Evolutionary conservation across 2,329 filamentous ascomycete genomes (phyloP).

Genomic region (Alternaria sp.): DNA sequence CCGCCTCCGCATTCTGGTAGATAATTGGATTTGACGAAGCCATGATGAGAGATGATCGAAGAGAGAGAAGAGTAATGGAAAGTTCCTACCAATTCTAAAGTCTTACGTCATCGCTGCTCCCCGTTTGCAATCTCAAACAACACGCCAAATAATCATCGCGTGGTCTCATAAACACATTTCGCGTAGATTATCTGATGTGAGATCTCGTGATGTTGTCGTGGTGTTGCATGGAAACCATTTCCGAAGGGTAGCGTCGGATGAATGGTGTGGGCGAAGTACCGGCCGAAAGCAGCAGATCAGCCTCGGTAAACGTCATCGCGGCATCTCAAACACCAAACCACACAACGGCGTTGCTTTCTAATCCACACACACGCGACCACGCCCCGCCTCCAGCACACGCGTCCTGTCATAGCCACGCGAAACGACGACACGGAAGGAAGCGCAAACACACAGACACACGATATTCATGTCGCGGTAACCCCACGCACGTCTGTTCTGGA

Average conservation of each 20-base stretch:
- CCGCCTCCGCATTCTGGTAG: conserved; percentile 59
- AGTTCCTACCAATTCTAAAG: neutral
- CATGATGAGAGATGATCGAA: neutral
- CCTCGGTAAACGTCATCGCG: conserved; percentile 18
- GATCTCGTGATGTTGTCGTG: neutral
- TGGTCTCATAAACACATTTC: neutral
- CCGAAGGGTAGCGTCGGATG: conserved; percentile 18
- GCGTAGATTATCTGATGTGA: neutral
- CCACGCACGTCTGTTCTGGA: conserved; percentile 27
- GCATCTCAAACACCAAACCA: conserved; percentile 9
- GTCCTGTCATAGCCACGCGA: neutral
- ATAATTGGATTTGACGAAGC: conserved; percentile 50
- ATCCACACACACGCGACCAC: conserved; percentile 4
- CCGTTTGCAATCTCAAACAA: neutral
- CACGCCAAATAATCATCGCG: neutral
- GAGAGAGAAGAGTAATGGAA: neutral
- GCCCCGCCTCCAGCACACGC: neutral
- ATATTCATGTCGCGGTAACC: conserved; percentile 31
- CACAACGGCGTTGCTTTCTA: conserved; percentile 16
- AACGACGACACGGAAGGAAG: neutral
- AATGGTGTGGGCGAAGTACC: neutral
- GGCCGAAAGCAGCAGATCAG: conserved; percentile 11
- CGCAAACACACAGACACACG: conserved; percentile 4
- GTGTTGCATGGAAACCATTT: conserved; percentile 9
- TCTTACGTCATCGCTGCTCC: neutral